These are phyloP conservation scores for Ceratocystis lukuohia DNA, from an alignment of 2,329 filamentous ascomycete genomes.

Conservation along the genomic window DNA sequence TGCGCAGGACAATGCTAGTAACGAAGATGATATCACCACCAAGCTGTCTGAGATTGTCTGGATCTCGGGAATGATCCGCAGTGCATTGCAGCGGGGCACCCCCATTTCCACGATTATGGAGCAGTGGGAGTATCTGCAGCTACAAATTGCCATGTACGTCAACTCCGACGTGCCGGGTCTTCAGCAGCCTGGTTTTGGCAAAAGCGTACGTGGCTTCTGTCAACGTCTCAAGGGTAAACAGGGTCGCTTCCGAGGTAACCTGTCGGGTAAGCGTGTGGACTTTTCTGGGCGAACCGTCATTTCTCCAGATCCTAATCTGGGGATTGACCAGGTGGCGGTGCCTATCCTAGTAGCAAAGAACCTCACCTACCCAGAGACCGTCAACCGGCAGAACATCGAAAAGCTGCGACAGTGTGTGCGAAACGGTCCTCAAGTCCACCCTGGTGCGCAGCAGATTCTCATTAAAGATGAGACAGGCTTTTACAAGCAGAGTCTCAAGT, in stretches of 20 bases:
- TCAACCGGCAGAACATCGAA: slow-evolving; percentile 70
- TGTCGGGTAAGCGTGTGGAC: slow-evolving; percentile 96
- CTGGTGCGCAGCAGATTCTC: slow-evolving; percentile 72
- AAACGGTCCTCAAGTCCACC: slow-evolving; percentile 67
- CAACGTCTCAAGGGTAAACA: slow-evolving; percentile 95
- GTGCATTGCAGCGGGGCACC: slow-evolving; percentile 69
- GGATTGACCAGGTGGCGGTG: slow-evolving; percentile 86
- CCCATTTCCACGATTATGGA: slow-evolving; percentile 87
- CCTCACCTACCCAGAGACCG: slow-evolving; percentile 85
- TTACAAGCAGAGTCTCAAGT: slow-evolving; percentile 63
- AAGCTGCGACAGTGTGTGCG: slow-evolving; percentile 62
- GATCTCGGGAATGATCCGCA: slow-evolving; percentile 74
- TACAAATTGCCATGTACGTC: slow-evolving; percentile 94
- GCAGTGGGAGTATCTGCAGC: slow-evolving; percentile 92
- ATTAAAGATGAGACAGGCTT: slow-evolving; percentile 53
- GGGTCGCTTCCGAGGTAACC: slow-evolving; percentile 87
- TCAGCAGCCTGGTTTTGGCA: slow-evolving; percentile 75
- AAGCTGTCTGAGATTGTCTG: slow-evolving; percentile 96
- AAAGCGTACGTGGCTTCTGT: slow-evolving; percentile 83
- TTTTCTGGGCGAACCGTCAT: slow-evolving; percentile 97
- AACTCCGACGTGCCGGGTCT: slow-evolving; percentile 92
- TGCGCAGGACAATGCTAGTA: slow-evolving; percentile 81
- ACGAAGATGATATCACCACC: slow-evolving; percentile 90
- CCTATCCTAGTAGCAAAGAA: slow-evolving; percentile 89
- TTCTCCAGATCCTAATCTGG: slow-evolving; percentile 87